Evolutionary conservation across 2,329 filamentous ascomycete species (phyloP).

Genomic region (Daldinia eschscholtzii): DNA sequence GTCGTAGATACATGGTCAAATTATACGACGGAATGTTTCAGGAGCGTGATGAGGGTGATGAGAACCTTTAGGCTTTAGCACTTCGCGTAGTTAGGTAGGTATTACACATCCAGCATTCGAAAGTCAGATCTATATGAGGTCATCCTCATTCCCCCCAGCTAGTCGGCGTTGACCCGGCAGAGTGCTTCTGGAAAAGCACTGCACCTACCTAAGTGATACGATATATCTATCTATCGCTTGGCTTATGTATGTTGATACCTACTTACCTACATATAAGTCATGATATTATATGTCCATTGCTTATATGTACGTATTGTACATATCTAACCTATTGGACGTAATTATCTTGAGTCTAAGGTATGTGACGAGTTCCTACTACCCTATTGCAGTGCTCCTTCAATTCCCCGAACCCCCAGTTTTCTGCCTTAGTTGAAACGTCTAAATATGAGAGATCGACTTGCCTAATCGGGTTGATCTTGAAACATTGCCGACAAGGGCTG

Average conservation of each 20-base stretch:
- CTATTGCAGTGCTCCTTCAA: slow-evolving; percentile 51
- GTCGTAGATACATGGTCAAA: slow-evolving; percentile 19
- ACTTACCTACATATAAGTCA: no score
- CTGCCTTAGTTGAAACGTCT: slow-evolving; percentile 50
- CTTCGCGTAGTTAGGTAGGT: slow-evolving; percentile 1
- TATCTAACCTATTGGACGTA: no score
- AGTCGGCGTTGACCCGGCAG: slow-evolving; percentile 27
- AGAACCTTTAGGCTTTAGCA: slow-evolving; percentile 2
- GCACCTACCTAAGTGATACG: slow-evolving; percentile 1
- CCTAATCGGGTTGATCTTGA: slow-evolving; percentile 48
- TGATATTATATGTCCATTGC: not conserved
- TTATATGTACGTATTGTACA: not conserved
- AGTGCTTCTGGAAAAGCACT: slow-evolving; percentile 24
- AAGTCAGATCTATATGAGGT: slow-evolving; percentile 37
- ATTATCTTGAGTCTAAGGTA: not conserved
- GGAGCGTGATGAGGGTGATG: slow-evolving; percentile 17
- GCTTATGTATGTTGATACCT: no score
- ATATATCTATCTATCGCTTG: not conserved
- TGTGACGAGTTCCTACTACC: slow-evolving; percentile 37
- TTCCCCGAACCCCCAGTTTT: slow-evolving; percentile 49
- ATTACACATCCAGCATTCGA: slow-evolving; percentile 13
- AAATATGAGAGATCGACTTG: slow-evolving; percentile 49
- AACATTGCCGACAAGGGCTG: slow-evolving; percentile 44
- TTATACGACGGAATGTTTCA: slow-evolving; percentile 36
- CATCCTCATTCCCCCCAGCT: slow-evolving; percentile 32